Percentiles rank a stretch among this genome's conserved stretches.
phyloP scores from a whole-genome alignment of 179 eudicot genomes.

The Vitellaria paradoxa region DNA sequence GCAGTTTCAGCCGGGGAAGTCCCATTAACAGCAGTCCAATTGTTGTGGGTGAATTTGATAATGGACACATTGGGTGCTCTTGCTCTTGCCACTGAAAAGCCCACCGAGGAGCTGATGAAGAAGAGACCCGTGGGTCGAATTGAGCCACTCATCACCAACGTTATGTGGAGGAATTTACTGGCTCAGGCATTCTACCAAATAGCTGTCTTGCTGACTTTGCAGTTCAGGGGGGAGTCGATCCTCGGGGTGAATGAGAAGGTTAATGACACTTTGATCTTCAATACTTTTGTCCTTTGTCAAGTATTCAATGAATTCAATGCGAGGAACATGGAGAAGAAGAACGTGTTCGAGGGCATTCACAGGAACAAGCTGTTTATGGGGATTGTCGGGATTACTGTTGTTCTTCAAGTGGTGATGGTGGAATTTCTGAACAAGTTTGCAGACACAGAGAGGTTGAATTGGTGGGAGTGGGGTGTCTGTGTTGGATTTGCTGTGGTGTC shows the following conservation, averaged over 20 bases:
- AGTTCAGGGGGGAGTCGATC: constrained; percentile 26
- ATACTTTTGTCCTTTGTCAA: constrained; percentile 25
- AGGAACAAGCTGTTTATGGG: constrained; percentile 22
- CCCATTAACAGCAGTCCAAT: constrained; percentile 24
- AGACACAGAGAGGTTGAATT: constrained; percentile 18
- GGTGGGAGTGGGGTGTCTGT: constrained; percentile 26
- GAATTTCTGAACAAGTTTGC: constrained; percentile 28
- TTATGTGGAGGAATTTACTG: constrained; percentile 32
- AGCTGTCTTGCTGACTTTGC: constrained; percentile 15
- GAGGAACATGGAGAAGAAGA: constrained; percentile 31
- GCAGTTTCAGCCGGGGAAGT: constrained; percentile 28
- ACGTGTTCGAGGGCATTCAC: constrained; percentile 25
- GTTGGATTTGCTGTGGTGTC: constrained; percentile 10
- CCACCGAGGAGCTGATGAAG: constrained; percentile 22
- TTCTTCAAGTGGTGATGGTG: constrained; percentile 33
- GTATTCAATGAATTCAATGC: constrained; percentile 29
- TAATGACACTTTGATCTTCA: constrained; percentile 20
- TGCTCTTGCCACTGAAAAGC: constrained; percentile 30
- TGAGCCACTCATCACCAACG: constrained; percentile 27
- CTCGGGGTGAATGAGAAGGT: constrained; percentile 14
- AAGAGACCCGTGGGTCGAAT: constrained; percentile 23
- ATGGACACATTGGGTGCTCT: constrained; percentile 32
- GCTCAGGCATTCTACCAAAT: constrained; percentile 22
- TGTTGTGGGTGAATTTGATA: constrained; percentile 30
- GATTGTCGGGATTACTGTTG: constrained; percentile 18